A percentile compares a stretch with the other conserved stretches of the same genome.
Conservation (phyloP, 805 yeast genomes). For the Candida arabinofermentans region DNA sequence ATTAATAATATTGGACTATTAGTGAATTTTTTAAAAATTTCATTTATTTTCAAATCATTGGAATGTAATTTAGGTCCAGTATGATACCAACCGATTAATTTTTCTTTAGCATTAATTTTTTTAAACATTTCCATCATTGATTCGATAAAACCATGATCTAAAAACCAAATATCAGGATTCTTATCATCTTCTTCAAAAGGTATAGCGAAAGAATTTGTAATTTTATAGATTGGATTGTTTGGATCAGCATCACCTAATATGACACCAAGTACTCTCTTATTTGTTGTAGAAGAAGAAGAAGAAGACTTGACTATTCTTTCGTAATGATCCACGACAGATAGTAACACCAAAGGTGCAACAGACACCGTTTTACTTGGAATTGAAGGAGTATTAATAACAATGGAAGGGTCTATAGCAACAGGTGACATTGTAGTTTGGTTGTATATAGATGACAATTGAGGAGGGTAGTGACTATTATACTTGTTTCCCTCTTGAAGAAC, state of each 20-base stretch:
- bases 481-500: no score
- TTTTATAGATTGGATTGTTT: constrained; percentile 49
- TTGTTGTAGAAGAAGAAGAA: constrained; percentile 23
- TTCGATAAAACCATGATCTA: constrained; percentile 94
- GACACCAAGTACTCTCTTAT: constrained; percentile 90
- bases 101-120: constrained; percentile 96
- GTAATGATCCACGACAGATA: constrained; percentile 94
- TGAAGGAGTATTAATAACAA: not conserved
- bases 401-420: not conserved
- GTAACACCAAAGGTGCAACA: constrained; percentile 91
- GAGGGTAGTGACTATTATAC: no score
- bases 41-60: constrained; percentile 88
- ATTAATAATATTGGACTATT: constrained; percentile 79
- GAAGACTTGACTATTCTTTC: constrained; percentile 62
- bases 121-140: constrained; percentile 97
- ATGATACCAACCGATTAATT: constrained; percentile 98
- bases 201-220: constrained; percentile 91
- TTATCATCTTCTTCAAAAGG: constrained; percentile 97
- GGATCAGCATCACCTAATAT: constrained; percentile 75
- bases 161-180: constrained; percentile 90
- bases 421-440: not conserved
- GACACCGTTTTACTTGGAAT: constrained; percentile 50
- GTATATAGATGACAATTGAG: no score
- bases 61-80: constrained; percentile 91
- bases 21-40: constrained; percentile 78